Percentiles rank a stretch among this genome's conserved stretches.
Conservation (phyloP, 139 green algal species). For the Chlamydomonas schloesseri region DNA sequence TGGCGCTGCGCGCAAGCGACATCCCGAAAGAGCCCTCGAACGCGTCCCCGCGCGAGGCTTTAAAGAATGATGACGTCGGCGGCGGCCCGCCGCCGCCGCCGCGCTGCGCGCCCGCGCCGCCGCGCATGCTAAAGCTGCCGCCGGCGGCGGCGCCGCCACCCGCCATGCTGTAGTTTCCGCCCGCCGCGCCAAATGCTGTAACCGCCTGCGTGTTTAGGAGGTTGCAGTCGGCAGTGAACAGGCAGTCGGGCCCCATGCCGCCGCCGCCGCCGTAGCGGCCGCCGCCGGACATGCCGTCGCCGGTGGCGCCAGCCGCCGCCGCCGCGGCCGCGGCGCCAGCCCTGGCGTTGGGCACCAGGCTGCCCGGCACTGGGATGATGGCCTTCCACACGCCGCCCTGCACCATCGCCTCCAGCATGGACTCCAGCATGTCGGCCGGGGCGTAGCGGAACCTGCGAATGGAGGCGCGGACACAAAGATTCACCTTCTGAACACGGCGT, state of each 20-base stretch:
- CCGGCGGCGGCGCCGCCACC: too few relatives aligned
- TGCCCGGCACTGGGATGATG: slow-evolving; percentile 8
- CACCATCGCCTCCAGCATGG: slow-evolving; percentile 40
- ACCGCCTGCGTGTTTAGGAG: background rate
- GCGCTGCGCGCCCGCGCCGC: too few relatives aligned
- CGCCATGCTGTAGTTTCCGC: too few relatives aligned
- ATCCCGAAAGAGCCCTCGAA: slow-evolving; percentile 11
- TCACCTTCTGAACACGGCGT: too few relatives aligned
- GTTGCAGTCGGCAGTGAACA: slow-evolving; percentile 4
- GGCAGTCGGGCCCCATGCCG: background rate
- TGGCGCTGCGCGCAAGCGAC: background rate
- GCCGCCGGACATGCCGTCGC: background rate
- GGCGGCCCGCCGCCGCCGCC: too few relatives aligned
- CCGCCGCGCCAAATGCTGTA: too few relatives aligned
- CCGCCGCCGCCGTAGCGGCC: too few relatives aligned
- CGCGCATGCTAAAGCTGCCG: too few relatives aligned
- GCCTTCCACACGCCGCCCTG: slow-evolving; percentile 23
- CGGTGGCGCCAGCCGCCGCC: background rate
- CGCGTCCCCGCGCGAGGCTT: background rate
- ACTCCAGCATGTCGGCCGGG: background rate
- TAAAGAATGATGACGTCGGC: too few relatives aligned
- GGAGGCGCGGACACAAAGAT: too few relatives aligned
- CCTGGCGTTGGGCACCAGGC: background rate
- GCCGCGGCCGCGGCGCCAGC: background rate
- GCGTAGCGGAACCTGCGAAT: background rate